Base-by-base conservation (phyloP, 805 yeast species). In the Yarrowia deformans region DNA sequence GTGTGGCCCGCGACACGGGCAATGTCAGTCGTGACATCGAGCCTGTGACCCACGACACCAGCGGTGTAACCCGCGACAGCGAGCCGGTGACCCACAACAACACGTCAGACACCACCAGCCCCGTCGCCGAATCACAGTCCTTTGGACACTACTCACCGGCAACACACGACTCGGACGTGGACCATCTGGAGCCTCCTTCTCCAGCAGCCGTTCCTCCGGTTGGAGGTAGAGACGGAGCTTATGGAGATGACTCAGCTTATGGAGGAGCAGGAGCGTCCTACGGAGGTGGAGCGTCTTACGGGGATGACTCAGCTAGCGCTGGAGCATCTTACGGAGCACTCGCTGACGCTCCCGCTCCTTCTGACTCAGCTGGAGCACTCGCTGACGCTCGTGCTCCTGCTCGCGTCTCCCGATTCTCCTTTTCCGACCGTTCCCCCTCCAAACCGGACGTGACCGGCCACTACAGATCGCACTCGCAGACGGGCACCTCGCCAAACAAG, bases 401-500 rank as follows among this genome's bases (percentile, higher is more conserved):
- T 9, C 13, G 56, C 13, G 68, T 37, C 2, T 49, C 68, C 3
- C 55, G 68, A 29, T 63, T 63, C 39, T 63, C 68, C 29, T 63
- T 63, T 18, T 48, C 68, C 12, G 68, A 63, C 56, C 45, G 68
- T 2, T 63, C 68, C 1, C 68, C 68, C 6, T 6, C 12, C 18
- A 63, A 63, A 49, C 39, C 56, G 0, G 56, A 63, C 14, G 68
- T 63, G 14, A 23, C 56, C 19, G 40, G 68, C n/a, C 68, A 63
- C 39, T 63, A 63, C 48, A 29, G 66, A 45, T 60, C 66, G 52
- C 66, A 60, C 46, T 60, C 66, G 39, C 68, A 63, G 46, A 43
- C 68, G 1, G 56, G 45, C 19, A 43, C 56, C 5, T 49, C 55
- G 37, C 68, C 68, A n/a, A 63, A 40, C 56, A 63, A 63, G 29